Conservation (phyloP, 2,329 filamentous ascomycete species). For the Fusarium graminum region DNA sequence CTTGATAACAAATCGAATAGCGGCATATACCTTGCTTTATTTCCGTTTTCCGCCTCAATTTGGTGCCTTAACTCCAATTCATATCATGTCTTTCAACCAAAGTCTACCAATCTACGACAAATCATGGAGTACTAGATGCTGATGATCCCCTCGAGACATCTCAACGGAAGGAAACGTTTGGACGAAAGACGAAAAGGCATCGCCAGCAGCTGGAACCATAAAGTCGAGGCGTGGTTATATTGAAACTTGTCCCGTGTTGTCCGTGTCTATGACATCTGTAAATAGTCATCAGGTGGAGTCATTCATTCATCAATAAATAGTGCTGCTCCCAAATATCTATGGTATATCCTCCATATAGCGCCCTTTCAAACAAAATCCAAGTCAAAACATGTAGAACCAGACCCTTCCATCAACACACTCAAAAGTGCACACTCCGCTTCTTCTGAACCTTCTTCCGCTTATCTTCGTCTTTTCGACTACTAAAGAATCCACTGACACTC, state of each 20-base stretch:
- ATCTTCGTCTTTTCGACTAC: slow-evolving; percentile 54
- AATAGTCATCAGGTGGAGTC: neutral
- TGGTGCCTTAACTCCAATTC: neutral
- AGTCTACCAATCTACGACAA: neutral
- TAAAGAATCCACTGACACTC: slow-evolving; percentile 61
- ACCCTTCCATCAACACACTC: slow-evolving; percentile 2
- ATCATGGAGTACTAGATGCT: neutral
- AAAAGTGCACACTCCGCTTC: slow-evolving; percentile 64
- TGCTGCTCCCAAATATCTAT: slow-evolving; percentile 30
- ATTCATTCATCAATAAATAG: slow-evolving; percentile 17
- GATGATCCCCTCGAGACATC: neutral
- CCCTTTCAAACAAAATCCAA: slow-evolving; percentile 24
- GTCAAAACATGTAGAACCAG: slow-evolving; percentile 3
- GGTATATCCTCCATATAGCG: slow-evolving; percentile 45
- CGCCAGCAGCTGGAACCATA: neutral
- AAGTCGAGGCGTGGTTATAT: neutral
- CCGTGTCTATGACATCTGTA: neutral
- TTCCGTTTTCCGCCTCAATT: neutral
- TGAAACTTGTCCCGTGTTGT: neutral
- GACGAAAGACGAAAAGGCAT: neutral
- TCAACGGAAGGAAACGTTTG: neutral
- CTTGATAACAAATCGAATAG: neutral
- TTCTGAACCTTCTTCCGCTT: slow-evolving; percentile 60
- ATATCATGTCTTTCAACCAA: neutral
- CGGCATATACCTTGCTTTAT: neutral